Evolutionary conservation across 495 filamentous ascomycete genomes (phyloP), one percentile per base, ranked within the genome.

Genomic region (Lophiotrema nucula): DNA sequence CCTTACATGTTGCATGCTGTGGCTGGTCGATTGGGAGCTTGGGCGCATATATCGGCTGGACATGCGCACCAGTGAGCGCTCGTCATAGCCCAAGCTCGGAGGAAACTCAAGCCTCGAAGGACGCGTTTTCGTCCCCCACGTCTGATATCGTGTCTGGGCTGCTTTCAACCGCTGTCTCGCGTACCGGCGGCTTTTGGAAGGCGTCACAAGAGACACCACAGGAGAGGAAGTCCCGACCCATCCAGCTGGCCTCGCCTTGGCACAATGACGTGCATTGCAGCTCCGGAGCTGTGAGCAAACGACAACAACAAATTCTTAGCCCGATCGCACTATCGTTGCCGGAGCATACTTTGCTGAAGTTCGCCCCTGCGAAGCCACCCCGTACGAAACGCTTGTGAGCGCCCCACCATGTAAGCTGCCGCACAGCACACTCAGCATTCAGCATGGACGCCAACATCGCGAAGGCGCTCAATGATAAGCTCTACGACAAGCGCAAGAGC

Each of bases 401-500:
- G 18, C 52, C 21, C 38, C 47, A 52, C 55, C 54, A 63, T 60
- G 64, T 66, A 66, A 26, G 35, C 50, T 47, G 48, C 56, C 43
- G 41, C 46, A 39, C 38, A 47, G 25, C 41, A 37, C 24, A 12
- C 23, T 37, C 39, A 53, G 13, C 37, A 25, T 4, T 11, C 42
- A 61, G 16, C 37, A 98, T 98, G 93, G 93, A 98, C 77, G 75
- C 82, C 64, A 85, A 83, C 70, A 84, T 96, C 68, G 89, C 95
- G 73, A 88, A 92, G 62, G 79, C 89, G 63, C 83, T 99, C 70
- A 95, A 91, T 69, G 95, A 99, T 74, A 97, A 96, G 82, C 85
- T 97, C 60, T 99, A 99, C 69, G 95, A 99, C 59, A 93, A 91
- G 76, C 83, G 95, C 68, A 97, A 97, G 72, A 85, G 90, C 65